Percentiles rank a stretch among this genome's conserved stretches.
These are phyloP conservation scores for Syzygium malaccense DNA, from an alignment of 441 rosid genomes.

Conservation along the genomic window DNA sequence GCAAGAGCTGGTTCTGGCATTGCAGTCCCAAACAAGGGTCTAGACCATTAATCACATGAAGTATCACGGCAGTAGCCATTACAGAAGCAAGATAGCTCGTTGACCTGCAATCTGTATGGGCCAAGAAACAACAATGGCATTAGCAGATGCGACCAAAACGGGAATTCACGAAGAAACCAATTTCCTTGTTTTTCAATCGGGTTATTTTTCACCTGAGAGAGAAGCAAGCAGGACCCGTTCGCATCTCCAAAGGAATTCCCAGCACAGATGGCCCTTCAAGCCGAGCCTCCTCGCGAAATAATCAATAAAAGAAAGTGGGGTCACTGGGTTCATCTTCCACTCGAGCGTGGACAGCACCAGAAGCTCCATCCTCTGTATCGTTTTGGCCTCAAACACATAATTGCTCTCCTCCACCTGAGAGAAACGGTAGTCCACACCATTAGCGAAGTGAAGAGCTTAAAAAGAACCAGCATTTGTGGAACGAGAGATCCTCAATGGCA, in stretches of 20 bases:
- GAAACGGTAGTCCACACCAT: background rate
- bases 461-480: background rate
- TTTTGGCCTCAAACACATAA: slow-evolving; percentile 55
- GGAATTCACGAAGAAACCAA: background rate
- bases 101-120: slow-evolving; percentile 41
- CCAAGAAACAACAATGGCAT: background rate
- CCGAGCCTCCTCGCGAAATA: slow-evolving; percentile 51
- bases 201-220: slow-evolving; percentile 29
- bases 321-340: slow-evolving; percentile 79
- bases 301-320: slow-evolving; percentile 58
- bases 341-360: slow-evolving; percentile 58
- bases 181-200: background rate
- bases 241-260: slow-evolving; percentile 48
- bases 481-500: background rate
- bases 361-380: slow-evolving; percentile 69
- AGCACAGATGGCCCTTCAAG: slow-evolving; percentile 33
- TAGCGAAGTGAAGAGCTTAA: background rate
- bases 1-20: slow-evolving; percentile 30
- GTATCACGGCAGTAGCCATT: slow-evolving; percentile 50
- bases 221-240: slow-evolving; percentile 33
- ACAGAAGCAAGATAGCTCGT: slow-evolving; percentile 46
- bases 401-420: slow-evolving; percentile 47
- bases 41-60: slow-evolving; percentile 31
- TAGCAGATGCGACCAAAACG: background rate
- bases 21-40: slow-evolving; percentile 32